Conservation (phyloP, 352 stramenopile species). For the Phytophthora hibernalis region DNA sequence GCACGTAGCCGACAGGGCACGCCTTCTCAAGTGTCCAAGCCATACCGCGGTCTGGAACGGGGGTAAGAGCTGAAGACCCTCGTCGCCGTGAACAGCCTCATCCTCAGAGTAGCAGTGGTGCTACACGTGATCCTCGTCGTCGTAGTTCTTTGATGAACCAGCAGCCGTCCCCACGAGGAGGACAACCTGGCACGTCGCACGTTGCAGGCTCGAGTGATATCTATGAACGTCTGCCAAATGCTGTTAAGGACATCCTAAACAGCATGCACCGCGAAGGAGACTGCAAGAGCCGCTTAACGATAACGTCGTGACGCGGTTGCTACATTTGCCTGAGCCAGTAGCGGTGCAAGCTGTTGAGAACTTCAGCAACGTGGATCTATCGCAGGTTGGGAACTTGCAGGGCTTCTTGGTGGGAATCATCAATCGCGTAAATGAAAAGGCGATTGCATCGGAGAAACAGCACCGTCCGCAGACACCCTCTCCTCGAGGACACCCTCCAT, state of each 20-base stretch:
- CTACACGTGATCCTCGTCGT: slow-evolving; percentile 48
- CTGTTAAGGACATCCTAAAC: slow-evolving; percentile 62
- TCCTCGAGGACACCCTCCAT: slow-evolving; percentile 27
- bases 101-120: slow-evolving; percentile 27
- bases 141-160: slow-evolving; percentile 29
- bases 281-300: slow-evolving; percentile 77
- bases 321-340: slow-evolving; percentile 71
- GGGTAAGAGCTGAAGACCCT: slow-evolving; percentile 37
- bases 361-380: slow-evolving; percentile 77
- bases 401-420: slow-evolving; percentile 88
- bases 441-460: slow-evolving; percentile 47
- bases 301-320: slow-evolving; percentile 73
- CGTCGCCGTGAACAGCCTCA: slow-evolving; percentile 38
- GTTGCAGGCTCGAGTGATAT: slow-evolving; percentile 45
- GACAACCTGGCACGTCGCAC: slow-evolving; percentile 7
- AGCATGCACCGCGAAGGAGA: slow-evolving; percentile 57
- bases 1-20: slow-evolving; percentile 22
- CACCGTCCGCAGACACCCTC: slow-evolving; percentile 37
- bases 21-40: slow-evolving; percentile 20
- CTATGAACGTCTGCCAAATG: slow-evolving; percentile 59
- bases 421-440: slow-evolving; percentile 80
- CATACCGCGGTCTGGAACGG: slow-evolving; percentile 1
- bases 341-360: slow-evolving; percentile 77
- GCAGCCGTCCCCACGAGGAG: slow-evolving; percentile 18
- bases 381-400: slow-evolving; percentile 80